Base-by-base conservation (phyloP, 257 asterid genomes). In the Osmanthus fragrans region DNA sequence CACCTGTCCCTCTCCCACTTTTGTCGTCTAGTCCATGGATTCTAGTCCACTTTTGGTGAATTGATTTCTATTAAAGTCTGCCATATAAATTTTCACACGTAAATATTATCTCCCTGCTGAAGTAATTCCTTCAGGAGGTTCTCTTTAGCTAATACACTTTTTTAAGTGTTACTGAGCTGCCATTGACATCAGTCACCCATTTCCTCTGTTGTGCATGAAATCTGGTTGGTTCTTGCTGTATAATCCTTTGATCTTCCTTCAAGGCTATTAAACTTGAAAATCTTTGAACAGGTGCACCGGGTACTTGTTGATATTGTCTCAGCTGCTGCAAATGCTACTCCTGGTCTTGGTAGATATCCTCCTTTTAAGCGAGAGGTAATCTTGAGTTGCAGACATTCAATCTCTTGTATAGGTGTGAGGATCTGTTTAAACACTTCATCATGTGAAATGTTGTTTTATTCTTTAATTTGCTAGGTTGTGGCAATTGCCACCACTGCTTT, bases 321-420 rank as follows among this genome's bases (percentile, higher is more conserved):
- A 79, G 86, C 97, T 79, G 82, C 99, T 87, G 98, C 98, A 64
- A 96, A 93, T 83, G 92, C 95, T 73, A 96, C 99, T 33, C 96
- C 99, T 25, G 99, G 99, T 80, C 98, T 96, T 70, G 99, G 99
- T 80, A 91, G 96, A 87, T 96, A 93, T 83, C 99, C 98, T 80
- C 97, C 97, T 81, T 96, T 96, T 81, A 96, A 96, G 91, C 83
- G 98, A 81, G 99, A 93, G 97, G 99, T 92, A 76, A 68, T 33
- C 68, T 32, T 71, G 74, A 36, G 64, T 74, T 40, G 76, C 71
- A 56, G 71, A 42, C 63, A 63, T 54, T 63, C 39, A 21, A 11
- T 34, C 45, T n/a, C 15, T 45, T 47, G 32, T 32, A 25, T 25
- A 27, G 34, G 19, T 54, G 12, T n/a, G 19, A n/a, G 10, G 65